Base-by-base conservation (phyloP, 108 stramenopile species). In the Conticribra guillardii region DNA sequence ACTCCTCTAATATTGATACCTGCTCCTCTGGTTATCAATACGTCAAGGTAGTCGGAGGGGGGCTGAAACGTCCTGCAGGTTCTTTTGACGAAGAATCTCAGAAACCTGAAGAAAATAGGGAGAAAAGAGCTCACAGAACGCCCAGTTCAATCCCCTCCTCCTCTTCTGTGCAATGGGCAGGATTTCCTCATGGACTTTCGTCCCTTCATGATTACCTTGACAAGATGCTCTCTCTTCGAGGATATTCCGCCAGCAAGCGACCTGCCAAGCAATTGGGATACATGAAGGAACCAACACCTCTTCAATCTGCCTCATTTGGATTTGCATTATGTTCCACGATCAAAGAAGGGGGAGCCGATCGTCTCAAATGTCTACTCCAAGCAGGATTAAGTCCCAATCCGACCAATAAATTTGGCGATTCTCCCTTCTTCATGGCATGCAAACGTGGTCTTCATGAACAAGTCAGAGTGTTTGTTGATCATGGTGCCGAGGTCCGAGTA, bases 331-430 rank as follows among this genome's bases (percentile, higher is more conserved):
- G 61, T 51, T 70, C 74, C 14, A 64, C 67, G 9, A 76, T 70
- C 26, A 70, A 76, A 8, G n/a, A 11, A 2, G 74, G 62, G 17
- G 80, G 63, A 32, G 74, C 74, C 8, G 61, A 47, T 23, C 56
- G 69, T 16, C 74, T 81, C 15, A 44, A 34, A 22, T 41, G 54
- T 26, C 74, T 81, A 41, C 80, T 81, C 46, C 33, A 54, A 14
- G 23, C 74, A 14, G 80, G 80, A 2, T 47, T 81, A 21, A 76
- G 74, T 60, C 74, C 74, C 24, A 76, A 74, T 47, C 79, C 79
- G 14, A 70, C 46, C 18, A 80, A 80, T 34, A 69, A 74, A 31
- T 74, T 74, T 62, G 79, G 79, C n/a, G 79, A 80, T 30, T 80
- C 79, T 5, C 73, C 74, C 53, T 74, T 80, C 44, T 62, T 70